Conservation (phyloP, 306 rosid genomes). For the Sicyos baderoa region DNA sequence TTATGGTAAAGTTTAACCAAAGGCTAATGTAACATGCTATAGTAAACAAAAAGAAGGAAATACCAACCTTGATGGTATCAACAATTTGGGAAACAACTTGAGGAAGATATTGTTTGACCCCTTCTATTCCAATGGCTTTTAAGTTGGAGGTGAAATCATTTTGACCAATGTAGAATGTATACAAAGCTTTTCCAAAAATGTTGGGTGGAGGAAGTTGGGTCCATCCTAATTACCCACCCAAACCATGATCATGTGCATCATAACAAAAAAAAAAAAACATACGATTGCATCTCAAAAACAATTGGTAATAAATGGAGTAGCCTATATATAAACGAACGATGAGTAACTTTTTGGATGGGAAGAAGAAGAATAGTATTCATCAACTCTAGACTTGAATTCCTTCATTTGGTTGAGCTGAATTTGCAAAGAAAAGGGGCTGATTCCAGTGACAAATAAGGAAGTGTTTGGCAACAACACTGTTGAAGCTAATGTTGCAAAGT, state of each 20-base stretch:
- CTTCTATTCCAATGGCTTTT: conserved; percentile 39
- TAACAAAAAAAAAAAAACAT: too few relatives aligned
- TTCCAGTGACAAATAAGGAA: conserved; percentile 46
- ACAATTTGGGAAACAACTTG: conserved; percentile 55
- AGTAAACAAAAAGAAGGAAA: too few relatives aligned
- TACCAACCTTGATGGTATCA: conserved; percentile 50
- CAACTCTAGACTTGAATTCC: conserved; percentile 56
- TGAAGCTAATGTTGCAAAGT: conserved; percentile 62
- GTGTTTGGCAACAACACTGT: conserved; percentile 60
- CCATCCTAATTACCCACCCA: conserved; percentile 22
- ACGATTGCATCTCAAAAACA: too few relatives aligned
- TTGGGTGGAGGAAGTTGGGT: conserved; percentile 46
- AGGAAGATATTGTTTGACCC: conserved; percentile 48
- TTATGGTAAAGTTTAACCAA: too few relatives aligned
- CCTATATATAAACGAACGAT: too few relatives aligned
- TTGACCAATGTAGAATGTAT: conserved; percentile 77
- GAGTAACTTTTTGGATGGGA: conserved; percentile 21
- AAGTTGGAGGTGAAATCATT: conserved; percentile 80
- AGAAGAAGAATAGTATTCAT: conserved; percentile 23
- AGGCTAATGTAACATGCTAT: too few relatives aligned
- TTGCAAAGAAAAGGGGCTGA: conserved; percentile 70
- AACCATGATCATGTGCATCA: too few relatives aligned
- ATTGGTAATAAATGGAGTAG: too few relatives aligned
- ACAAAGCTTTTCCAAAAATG: conserved; percentile 55
- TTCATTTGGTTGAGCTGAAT: conserved; percentile 70